These are phyloP conservation scores for Cicer judaicum DNA, from an alignment of 306 rosid genomes.

Conservation along the genomic window DNA sequence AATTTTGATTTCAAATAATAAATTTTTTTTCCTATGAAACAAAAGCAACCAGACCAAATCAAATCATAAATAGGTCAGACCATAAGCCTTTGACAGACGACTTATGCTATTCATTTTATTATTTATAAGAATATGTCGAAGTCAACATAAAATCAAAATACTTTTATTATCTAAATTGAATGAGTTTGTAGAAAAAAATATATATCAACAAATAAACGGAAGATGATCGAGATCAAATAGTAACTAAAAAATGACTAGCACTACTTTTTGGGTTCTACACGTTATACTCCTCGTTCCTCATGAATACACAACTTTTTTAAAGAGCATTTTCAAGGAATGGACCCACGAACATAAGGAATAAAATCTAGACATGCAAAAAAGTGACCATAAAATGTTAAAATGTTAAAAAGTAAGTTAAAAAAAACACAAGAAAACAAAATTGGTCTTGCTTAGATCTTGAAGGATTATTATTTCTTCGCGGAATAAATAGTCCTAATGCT, in stretches of 20 bases:
- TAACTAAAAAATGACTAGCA: conserved; percentile 1
- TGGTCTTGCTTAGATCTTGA: conserved; percentile 33
- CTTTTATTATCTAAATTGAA: too few relatives aligned
- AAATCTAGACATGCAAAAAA: conserved; percentile 43
- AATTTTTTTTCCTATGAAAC: too few relatives aligned
- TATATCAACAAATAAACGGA: neutral
- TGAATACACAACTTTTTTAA: conserved; percentile 1
- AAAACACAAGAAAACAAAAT: conserved; percentile 25
- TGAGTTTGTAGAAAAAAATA: neutral
- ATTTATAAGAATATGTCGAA: too few relatives aligned
- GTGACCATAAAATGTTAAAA: conserved; percentile 31
- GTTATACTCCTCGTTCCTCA: neutral
- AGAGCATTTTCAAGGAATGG: conserved; percentile 24
- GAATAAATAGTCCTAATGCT: conserved; percentile 39
- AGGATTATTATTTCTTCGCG: conserved; percentile 48
- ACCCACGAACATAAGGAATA: conserved; percentile 41
- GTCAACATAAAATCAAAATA: accelerated
- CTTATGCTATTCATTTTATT: too few relatives aligned
- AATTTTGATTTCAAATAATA: too few relatives aligned
- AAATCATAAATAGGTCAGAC: too few relatives aligned
- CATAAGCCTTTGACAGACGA: too few relatives aligned
- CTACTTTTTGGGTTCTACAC: neutral
- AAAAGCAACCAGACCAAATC: too few relatives aligned
- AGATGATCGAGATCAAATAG: neutral
- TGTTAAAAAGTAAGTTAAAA: conserved; percentile 1